Percentiles rank a stretch among this genome's conserved stretches.
These are phyloP conservation scores for Komagataella populi DNA, from an alignment of 805 yeast genomes.

Conservation along the genomic window DNA sequence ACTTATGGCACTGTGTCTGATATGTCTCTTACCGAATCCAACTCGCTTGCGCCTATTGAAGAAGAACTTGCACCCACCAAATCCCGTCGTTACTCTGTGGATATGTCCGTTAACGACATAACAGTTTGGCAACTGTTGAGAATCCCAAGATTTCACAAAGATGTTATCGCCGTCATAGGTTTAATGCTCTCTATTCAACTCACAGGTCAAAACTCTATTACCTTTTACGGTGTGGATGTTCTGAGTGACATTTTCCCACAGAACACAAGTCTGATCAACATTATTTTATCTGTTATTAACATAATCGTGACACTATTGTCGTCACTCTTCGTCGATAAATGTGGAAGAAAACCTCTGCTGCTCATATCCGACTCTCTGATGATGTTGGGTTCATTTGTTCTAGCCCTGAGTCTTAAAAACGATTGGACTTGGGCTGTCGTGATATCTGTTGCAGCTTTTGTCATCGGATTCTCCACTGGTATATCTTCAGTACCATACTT, in stretches of 20 bases:
- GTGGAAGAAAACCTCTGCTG: constrained; percentile 28
- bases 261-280: constrained; percentile 12
- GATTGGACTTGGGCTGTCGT: background rate
- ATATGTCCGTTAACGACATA: constrained; percentile 8
- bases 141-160: constrained; percentile 8
- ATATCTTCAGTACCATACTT: constrained; percentile 84
- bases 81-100: constrained; percentile 18
- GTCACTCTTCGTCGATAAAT: constrained; percentile 12
- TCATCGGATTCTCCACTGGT: constrained; percentile 26
- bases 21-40: background rate
- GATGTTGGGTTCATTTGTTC: constrained; percentile 2
- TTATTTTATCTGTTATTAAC: constrained; percentile 4
- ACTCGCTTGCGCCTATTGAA: background rate
- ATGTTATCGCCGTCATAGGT: constrained; percentile 15
- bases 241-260: constrained; percentile 22
- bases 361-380: constrained; percentile 23
- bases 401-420: constrained; percentile 1
- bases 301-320: constrained; percentile 5
- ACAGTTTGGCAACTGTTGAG: constrained; percentile 9
- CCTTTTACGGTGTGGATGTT: constrained; percentile 28
- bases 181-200: constrained; percentile 28
- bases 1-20: background rate
- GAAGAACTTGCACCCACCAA: constrained; percentile 4
- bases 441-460: constrained; percentile 2
- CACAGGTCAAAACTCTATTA: constrained; percentile 29